Base-by-base conservation (phyloP, 139 green algal genomes). In the Tetradesmus lagerheimii region DNA sequence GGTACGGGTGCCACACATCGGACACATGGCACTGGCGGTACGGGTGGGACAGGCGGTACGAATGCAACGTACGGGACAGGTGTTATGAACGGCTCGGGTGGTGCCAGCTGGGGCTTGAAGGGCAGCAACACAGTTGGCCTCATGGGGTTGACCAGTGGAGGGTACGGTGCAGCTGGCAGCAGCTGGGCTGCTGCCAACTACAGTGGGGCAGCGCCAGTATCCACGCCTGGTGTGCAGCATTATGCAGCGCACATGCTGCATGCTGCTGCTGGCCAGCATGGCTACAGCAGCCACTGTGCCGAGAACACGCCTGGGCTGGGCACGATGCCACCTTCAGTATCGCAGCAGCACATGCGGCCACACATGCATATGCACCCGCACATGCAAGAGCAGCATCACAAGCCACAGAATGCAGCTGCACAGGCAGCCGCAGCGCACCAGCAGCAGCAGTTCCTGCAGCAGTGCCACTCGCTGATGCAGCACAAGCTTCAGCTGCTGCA, bases 91-190 rank as follows among this genome's bases (percentile, higher is more conserved):
- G 80, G 80, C 43, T 86, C 80, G 14, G 80, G 80, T 78, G 82
- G 82, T 14, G 82, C 83, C 15, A 80, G 64, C 27, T 88, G 83
- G 83, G 83, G 83, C 38, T n/a, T 88, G 27, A 88, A 80, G 64
- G 83, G 83, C 83, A 88, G 83, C 83, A 88, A 88, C 38, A 88
- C 83, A 12, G 64, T 88, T 4, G 83, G 83, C 9, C 25, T 80
- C 9, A 66, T 64, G 38, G 83, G 64, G 27, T 27, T 88, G 4
- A 80, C 38, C 62, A 88, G 64, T 31, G 81, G 81, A 27, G 29
- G 34, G 16, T 34, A 50, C 35, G 80, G 27, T 34, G 57, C 9
- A 25, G 84, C 29, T 35, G 71, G 85, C 85, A 89, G 85, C 85
- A 83, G 85, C 39, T 82, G 37, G 53, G 82, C 83, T 43, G 82